Evolutionary conservation across 768 basidiomycete genomes (phyloP).

Genomic region (Peribolospora kevripleyi): DNA sequence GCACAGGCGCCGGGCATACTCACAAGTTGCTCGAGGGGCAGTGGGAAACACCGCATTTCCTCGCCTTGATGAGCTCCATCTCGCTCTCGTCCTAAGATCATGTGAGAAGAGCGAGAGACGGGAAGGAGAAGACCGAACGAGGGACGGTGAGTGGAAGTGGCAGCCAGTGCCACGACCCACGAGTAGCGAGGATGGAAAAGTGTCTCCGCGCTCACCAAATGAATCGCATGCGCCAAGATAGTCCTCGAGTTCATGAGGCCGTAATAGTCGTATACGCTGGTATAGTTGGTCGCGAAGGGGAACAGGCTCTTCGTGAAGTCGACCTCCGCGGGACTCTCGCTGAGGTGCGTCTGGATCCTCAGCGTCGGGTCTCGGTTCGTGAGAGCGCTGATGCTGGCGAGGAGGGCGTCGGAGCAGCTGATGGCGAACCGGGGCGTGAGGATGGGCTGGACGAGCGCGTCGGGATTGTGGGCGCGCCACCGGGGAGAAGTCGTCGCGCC

Average conservation of each 20-base stretch:
- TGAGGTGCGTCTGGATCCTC: constrained; percentile 75
- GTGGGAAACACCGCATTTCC: constrained; percentile 57
- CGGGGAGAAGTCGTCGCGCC: neutral
- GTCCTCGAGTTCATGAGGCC: constrained; percentile 56
- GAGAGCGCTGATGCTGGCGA: constrained; percentile 36
- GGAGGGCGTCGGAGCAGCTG: constrained; percentile 49
- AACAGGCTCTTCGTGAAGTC: constrained; percentile 39
- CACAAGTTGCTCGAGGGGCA: constrained; percentile 45
- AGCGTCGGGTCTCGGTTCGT: constrained; percentile 30
- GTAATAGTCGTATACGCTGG: constrained; percentile 51
- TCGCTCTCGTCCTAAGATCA: constrained; percentile 30
- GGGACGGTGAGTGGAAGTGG: no score
- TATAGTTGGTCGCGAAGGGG: constrained; percentile 39
- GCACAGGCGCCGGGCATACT: neutral
- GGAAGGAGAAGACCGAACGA: no score
- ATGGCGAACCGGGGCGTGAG: constrained; percentile 94
- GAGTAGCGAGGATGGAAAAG: no score
- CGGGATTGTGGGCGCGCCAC: neutral
- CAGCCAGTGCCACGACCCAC: no score
- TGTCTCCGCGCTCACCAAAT: constrained; percentile 22
- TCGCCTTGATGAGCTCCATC: constrained; percentile 39
- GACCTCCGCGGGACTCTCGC: constrained; percentile 58
- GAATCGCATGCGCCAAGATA: constrained; percentile 66
- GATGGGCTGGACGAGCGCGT: constrained; percentile 55
- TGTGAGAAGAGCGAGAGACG: no score